These are phyloP conservation scores for Boletus tomentosulus DNA, from an alignment of 768 basidiomycete species.

Conservation along the genomic window DNA sequence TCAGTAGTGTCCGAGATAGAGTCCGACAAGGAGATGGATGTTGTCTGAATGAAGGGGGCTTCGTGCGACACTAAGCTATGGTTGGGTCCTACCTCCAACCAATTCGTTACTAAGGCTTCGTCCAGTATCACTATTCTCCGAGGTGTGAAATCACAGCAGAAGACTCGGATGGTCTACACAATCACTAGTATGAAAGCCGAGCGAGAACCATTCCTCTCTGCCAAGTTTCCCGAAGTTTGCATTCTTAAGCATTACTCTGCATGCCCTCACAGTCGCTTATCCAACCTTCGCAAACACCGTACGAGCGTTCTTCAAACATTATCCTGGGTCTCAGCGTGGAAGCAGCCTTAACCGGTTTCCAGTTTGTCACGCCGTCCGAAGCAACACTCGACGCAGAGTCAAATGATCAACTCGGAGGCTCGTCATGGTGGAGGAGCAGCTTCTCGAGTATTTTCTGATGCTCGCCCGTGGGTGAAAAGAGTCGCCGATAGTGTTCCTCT, in stretches of 20 bases:
- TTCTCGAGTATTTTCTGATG: conserved; percentile 44
- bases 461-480: conserved; percentile 51
- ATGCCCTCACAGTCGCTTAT: conserved; percentile 37
- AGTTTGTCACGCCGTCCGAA: conserved; percentile 34
- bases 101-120: no score
- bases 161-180: no score
- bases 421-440: conserved; percentile 55
- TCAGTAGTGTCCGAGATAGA: no score
- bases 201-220: no score
- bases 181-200: no score
- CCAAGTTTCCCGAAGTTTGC: conserved; percentile 10
- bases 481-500: conserved; percentile 66
- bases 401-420: conserved; percentile 20
- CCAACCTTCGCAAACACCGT: conserved; percentile 34
- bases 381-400: conserved; percentile 24
- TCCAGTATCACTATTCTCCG: no score
- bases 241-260: conserved; percentile 40
- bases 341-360: conserved; percentile 34
- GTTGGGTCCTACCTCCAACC: no score
- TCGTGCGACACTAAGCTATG: no score
- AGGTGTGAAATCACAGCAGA: no score
- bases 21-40: no score
- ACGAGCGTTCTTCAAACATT: conserved; percentile 50
- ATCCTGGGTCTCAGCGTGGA: conserved; percentile 45
- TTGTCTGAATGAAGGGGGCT: no score